Evolutionary conservation across 2,329 filamentous ascomycete species (phyloP).

Genomic region (Fusarium chaquense): DNA sequence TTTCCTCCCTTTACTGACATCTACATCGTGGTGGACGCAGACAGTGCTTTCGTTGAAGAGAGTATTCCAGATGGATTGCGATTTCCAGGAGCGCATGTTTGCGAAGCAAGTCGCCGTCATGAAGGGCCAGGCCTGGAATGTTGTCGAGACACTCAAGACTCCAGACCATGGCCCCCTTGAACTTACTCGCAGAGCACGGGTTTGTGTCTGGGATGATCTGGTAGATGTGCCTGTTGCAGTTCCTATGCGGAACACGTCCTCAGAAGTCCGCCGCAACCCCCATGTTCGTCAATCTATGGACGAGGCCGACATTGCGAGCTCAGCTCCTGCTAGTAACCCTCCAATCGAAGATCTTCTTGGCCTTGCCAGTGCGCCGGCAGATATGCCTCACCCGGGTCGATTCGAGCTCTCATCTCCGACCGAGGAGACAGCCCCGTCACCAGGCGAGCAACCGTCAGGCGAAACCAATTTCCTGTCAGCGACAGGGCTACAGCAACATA

Average conservation of each 20-base stretch:
- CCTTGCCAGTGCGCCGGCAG: constrained; percentile 69
- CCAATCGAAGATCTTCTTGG: constrained; percentile 76
- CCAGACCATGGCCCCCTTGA: constrained; percentile 93
- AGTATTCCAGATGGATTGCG: constrained; percentile 90
- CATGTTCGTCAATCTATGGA: constrained; percentile 66
- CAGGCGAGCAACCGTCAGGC: constrained; percentile 50
- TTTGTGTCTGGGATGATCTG: constrained; percentile 98
- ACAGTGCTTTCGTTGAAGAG: constrained; percentile 87
- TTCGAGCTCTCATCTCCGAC: constrained; percentile 73
- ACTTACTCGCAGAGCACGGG: constrained; percentile 87
- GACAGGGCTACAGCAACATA: constrained; percentile 32
- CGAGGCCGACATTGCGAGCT: constrained; percentile 86
- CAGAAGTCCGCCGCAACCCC: constrained; percentile 81
- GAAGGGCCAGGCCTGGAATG: constrained; percentile 99
- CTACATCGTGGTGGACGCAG: constrained; percentile 96
- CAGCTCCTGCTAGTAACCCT: constrained; percentile 49
- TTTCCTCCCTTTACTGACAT: constrained; percentile 95
- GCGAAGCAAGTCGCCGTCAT: constrained; percentile 98
- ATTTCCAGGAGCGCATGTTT: constrained; percentile 99
- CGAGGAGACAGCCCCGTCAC: constrained; percentile 57
- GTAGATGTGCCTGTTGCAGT: constrained; percentile 96
- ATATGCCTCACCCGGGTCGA: constrained; percentile 79
- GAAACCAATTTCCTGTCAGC: constrained; percentile 39
- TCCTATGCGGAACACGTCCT: constrained; percentile 84
- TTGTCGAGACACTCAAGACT: constrained; percentile 95